These are phyloP conservation scores for Leishmania aethiopica DNA, from an alignment of 208 protist species.

Conservation along the genomic window DNA sequence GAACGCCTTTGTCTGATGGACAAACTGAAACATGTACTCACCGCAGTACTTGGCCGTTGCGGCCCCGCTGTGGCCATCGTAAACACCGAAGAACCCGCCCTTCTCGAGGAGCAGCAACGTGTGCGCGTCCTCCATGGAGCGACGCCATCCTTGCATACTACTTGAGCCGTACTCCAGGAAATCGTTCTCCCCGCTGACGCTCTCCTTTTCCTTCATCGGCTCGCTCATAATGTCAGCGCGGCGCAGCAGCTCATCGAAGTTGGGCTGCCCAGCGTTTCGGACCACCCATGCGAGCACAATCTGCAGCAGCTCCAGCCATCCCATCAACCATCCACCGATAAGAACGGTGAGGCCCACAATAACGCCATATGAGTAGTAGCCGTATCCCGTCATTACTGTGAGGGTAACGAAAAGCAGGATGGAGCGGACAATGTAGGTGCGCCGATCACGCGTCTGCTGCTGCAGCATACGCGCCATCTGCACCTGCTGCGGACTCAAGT, in stretches of 20 bases:
- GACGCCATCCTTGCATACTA: conserved; percentile 92
- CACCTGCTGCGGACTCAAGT: conserved; percentile 28
- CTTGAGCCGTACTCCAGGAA: conserved; percentile 69
- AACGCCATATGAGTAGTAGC: conserved; percentile 24
- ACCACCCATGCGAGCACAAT: conserved; percentile 24
- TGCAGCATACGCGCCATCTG: conserved; percentile 29
- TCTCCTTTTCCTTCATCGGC: conserved; percentile 81
- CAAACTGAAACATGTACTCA: conserved; percentile 76
- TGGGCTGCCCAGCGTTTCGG: conserved; percentile 21
- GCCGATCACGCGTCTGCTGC: conserved; percentile 25
- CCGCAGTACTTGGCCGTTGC: conserved; percentile 79
- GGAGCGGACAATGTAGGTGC: conserved; percentile 14
- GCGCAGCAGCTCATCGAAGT: conserved; percentile 71
- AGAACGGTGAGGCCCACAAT: conserved; percentile 19
- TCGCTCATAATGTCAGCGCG: conserved; percentile 88
- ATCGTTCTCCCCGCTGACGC: conserved; percentile 65
- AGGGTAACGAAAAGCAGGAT: conserved; percentile 16
- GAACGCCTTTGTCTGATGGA: conserved; percentile 64
- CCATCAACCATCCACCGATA: conserved; percentile 22
- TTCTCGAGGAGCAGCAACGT: conserved; percentile 68
- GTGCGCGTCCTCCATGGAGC: conserved; percentile 93
- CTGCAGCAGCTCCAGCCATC: conserved; percentile 22
- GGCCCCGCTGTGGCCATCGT: conserved; percentile 90
- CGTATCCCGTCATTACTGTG: conserved; percentile 13
- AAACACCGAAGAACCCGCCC: conserved; percentile 90